Base-by-base conservation (phyloP, 352 stramenopile genomes). In the Phytopythium vexans region DNA sequence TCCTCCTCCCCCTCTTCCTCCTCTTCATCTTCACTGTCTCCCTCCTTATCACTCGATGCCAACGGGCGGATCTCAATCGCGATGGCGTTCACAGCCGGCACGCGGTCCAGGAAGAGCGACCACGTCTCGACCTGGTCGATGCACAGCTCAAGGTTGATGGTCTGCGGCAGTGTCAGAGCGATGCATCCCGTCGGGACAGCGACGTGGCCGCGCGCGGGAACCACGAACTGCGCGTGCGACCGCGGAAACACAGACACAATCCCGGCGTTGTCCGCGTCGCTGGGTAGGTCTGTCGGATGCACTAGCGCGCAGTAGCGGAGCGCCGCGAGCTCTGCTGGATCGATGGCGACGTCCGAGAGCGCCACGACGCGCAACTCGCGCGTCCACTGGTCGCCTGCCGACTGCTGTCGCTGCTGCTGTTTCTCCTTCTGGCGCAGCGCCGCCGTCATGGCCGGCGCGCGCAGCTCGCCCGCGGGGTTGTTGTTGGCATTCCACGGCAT, bases 401-500 rank as follows among this genome's bases (percentile, higher is more conserved):
- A 6, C 40, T 73, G 62, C 49, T 78, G 64, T 68, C 83, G 62
- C 52, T 86, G 66, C 42, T 73, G 49, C 43, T 70, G 66, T 52
- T 83, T 65, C 72, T 84, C 62, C 54, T 88, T 66, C 43, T 74
- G 66, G 40, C 67, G 70, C 42, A 88, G 53, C 12, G 68, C 78
- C 11, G 81, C 69, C 31, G 78, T 67, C 21, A 89, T 81, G 56
- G 79, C 79, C 8, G 83, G 83, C 52, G 82, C 77, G 58, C 83
- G 83, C 59, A 94, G 78, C 56, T 88, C 75, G 38, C 84, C 81
- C 10, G 81, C 81, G 11, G 82, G 84, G 58, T 94, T 94, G 69
- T 92, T 94, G 79, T 82, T 92, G 16, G 84, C 81, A 44, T 86
- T 84, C 83, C 81, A 94, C 48, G 79, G 79, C 84, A 94, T 94